Evolutionary conservation across 768 basidiomycete genomes (phyloP), one percentile per base, ranked within the genome.

Genomic region (Leccinum truebloodii): DNA sequence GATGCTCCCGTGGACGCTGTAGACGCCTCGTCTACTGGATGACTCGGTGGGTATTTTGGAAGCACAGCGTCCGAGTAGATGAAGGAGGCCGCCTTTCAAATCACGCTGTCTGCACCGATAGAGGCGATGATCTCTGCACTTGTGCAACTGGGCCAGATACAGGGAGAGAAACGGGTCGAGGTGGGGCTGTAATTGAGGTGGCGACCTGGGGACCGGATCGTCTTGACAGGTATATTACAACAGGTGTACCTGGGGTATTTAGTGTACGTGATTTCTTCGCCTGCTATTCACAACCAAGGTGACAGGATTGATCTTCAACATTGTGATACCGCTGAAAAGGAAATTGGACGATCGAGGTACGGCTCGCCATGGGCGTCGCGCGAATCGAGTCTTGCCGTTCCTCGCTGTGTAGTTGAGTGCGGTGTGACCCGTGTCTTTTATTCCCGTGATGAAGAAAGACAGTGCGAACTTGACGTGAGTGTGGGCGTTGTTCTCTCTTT

Each of bases 31-130:
- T 18, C 1, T 59, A 95, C 94, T 95, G 61, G 78, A 86, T 39
- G 81, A 85, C 0, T 78, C 76, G 32, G 75, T 87, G 26, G 4
- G 80, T 86, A 1, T 98, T 97, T 72, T 95, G 92, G 89, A 71
- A 80, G 8, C 63, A 81, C 0, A 81, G 86, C 59, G 83, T 86
- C 26, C 79, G 81, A 55, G 81, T 95, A 5, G 82, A 79, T 12
- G 83, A 87, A 62, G 70, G 26, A 26, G 26, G 26, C 26, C 26
- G 26, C 26, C 26, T 26, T 26, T 26, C 95, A 98, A 70, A 66
- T 98, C 8, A 76, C 80, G 8, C 69, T 97, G 32, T 73, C 78
- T 2, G 83, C 89, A 0, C 84, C 86, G 0, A 66, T 72, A 0
- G 66, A 74, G 4, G 76, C 83, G 10, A 70, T 78, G 0, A 77